Conservation (phyloP, 805 yeast genomes). For the Zygosaccharomyces kombuchaensis region DNA sequence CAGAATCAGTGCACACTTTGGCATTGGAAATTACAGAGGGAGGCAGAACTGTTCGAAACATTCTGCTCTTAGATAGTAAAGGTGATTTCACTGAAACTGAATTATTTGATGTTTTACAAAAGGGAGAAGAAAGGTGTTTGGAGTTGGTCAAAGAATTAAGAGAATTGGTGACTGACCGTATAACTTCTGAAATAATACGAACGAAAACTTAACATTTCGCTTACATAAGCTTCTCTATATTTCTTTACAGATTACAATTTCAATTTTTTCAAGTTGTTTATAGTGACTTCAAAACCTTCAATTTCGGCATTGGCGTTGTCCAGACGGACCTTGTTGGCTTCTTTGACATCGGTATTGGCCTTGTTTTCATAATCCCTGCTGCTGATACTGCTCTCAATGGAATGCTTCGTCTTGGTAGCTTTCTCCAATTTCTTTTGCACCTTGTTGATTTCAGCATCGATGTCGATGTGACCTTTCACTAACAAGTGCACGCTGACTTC, state of each 20-base stretch:
- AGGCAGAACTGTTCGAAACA: slow-evolving; percentile 43
- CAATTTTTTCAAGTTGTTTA: slow-evolving; percentile 75
- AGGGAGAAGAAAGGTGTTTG: slow-evolving; percentile 46
- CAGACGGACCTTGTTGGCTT: slow-evolving; percentile 61
- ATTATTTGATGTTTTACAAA: slow-evolving; percentile 49
- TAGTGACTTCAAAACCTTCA: slow-evolving; percentile 82
- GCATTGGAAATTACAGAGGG: slow-evolving; percentile 52
- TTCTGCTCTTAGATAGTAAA: slow-evolving; percentile 66
- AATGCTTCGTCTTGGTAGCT: slow-evolving; percentile 53
- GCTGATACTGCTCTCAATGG: slow-evolving; percentile 63
- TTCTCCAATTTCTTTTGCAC: slow-evolving; percentile 71
- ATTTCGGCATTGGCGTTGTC: slow-evolving; percentile 80
- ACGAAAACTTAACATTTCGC: slow-evolving; percentile 4
- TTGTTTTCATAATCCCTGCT: slow-evolving; percentile 79
- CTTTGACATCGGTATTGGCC: slow-evolving; percentile 79
- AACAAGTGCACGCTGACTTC: slow-evolving; percentile 81
- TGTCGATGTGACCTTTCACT: slow-evolving; percentile 91
- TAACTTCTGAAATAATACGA: slow-evolving; percentile 26
- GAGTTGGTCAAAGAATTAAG: slow-evolving; percentile 44
- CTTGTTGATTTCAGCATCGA: slow-evolving; percentile 85
- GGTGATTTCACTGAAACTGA: slow-evolving; percentile 63
- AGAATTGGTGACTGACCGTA: slow-evolving; percentile 43
- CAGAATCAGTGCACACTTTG: slow-evolving; percentile 60
- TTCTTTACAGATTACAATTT: slow-evolving; percentile 34
- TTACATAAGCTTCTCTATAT: neutral